Percentiles rank a stretch among this genome's conserved stretches.
Evolutionary conservation across 139 green algal species (phyloP).

Genomic region (Picochlorum sp.): DNA sequence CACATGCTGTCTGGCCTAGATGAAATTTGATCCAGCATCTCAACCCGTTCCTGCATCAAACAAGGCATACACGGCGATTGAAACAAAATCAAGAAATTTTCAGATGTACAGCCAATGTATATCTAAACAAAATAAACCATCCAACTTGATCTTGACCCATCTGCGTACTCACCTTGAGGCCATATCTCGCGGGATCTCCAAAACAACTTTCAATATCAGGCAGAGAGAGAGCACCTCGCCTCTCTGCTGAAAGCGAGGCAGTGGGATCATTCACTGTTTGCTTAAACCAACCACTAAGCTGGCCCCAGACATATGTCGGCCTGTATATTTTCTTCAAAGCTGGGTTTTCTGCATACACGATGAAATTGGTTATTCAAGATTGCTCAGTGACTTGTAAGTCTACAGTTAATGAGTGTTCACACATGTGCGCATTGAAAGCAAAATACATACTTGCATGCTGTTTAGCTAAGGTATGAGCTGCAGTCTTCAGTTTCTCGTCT

Average conservation of each 20-base stretch:
- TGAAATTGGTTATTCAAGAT: background rate
- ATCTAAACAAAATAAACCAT: no score
- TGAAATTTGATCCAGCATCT: constrained; percentile 52
- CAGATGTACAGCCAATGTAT: no score
- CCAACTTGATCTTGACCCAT: no score
- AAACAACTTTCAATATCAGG: constrained; percentile 72
- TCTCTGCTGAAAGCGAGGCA: constrained; percentile 64
- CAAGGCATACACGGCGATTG: no score
- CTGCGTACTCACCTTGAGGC: no score
- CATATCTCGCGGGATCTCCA: background rate
- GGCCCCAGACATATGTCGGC: constrained; percentile 70
- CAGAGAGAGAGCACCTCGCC: constrained; percentile 68
- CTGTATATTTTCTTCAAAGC: constrained; percentile 63
- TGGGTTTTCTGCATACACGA: constrained; percentile 1
- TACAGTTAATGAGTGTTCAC: background rate
- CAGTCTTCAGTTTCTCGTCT: background rate
- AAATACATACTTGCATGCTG: background rate
- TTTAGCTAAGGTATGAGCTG: background rate
- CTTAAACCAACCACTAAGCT: constrained; percentile 83
- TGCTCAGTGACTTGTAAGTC: background rate
- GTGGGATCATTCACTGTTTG: constrained; percentile 83
- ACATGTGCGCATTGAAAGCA: no score
- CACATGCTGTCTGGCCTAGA: constrained; percentile 52
- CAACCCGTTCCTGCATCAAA: constrained; percentile 48
- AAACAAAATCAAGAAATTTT: background rate